These are phyloP conservation scores for Babesia ovata DNA, from an alignment of 169 alveolate genomes.

Conservation along the genomic window DNA sequence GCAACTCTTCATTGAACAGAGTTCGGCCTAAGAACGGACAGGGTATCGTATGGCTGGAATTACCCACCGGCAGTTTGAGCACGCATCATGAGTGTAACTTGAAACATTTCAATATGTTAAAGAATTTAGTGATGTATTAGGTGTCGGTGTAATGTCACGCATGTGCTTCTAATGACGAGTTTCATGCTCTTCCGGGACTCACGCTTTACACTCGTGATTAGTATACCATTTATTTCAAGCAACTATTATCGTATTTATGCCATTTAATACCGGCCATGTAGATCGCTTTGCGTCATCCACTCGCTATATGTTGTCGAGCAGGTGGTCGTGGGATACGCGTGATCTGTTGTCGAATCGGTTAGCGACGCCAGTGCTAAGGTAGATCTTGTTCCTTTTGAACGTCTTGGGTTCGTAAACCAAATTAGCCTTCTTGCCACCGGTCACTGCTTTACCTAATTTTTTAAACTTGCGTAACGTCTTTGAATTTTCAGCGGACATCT, in stretches of 20 bases:
- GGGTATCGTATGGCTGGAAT: too few species aligned
- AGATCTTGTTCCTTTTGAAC: conserved; percentile 54
- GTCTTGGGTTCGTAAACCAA: conserved; percentile 62
- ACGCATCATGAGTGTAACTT: too few species aligned
- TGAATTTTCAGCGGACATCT: conserved; percentile 65
- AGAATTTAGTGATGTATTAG: too few species aligned
- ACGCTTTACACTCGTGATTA: too few species aligned
- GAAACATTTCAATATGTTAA: too few species aligned
- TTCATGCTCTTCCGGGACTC: too few species aligned
- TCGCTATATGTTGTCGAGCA: conserved; percentile 57
- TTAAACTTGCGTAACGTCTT: conserved; percentile 77
- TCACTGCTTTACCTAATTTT: conserved; percentile 69
- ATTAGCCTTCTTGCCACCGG: conserved; percentile 72
- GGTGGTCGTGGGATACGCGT: conserved; percentile 51
- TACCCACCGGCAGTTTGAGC: too few species aligned
- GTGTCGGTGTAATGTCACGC: too few species aligned
- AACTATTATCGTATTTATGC: too few species aligned
- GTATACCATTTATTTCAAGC: too few species aligned
- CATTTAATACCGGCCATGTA: too few species aligned
- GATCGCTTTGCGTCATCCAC: neutral
- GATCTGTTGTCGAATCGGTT: conserved; percentile 57
- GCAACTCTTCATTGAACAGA: conserved; percentile 71
- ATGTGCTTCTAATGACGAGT: too few species aligned
- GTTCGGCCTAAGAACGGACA: neutral
- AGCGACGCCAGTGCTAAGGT: conserved; percentile 58